Base-by-base conservation (phyloP, 2,329 filamentous ascomycete species). In the Penicillium paneum region DNA sequence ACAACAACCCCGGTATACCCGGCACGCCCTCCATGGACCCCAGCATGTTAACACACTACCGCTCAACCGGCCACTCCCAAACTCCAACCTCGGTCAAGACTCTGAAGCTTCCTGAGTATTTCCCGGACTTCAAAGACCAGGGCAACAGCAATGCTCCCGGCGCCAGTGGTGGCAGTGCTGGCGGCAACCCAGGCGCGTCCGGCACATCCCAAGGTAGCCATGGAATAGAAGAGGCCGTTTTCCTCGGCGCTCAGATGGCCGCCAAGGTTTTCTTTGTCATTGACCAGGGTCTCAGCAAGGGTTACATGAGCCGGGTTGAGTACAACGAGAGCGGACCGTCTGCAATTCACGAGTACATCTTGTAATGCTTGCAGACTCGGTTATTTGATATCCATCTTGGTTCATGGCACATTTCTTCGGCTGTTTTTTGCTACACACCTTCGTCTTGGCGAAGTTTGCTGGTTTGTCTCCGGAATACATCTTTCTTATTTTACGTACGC, bases 61-160 rank as follows among this genome's bases (percentile, higher is more conserved):
- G 78, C 7, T 84, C 87, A 59, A 83, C 83, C 2, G 81, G 82
- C 6, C 85, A 87, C 62, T 83, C 83, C 3, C 87, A 90, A 65
- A 94, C 91, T 8, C 92, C 92, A 0, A 96, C 88, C 24, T 87
- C 83, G 47, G 92, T 96, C 77, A 93, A 90, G 78, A 79, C 85
- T 28, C 84, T 90, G 28, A 83, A 85, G 61, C 79, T 90, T 62
- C 91, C 92, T 0, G 88, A 90, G 49, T 96, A 97, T 72, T 88
- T 96, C 63, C 84, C 88, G 11, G 92, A 96, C 72, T 97, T 91
- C 91, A 91, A 91, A 69, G 92, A 89, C 74, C 83, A 86, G 52
- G 73, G 74, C 64, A 71, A 72, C 42, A 64, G 61, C 50, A 73
- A 73, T 38, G 62, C 67, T 7, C 67, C 71, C 8, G 68, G 69